Evolutionary conservation across 2,329 filamentous ascomycete genomes (phyloP).

Genomic region (Fusarium tanahbumbuense): DNA sequence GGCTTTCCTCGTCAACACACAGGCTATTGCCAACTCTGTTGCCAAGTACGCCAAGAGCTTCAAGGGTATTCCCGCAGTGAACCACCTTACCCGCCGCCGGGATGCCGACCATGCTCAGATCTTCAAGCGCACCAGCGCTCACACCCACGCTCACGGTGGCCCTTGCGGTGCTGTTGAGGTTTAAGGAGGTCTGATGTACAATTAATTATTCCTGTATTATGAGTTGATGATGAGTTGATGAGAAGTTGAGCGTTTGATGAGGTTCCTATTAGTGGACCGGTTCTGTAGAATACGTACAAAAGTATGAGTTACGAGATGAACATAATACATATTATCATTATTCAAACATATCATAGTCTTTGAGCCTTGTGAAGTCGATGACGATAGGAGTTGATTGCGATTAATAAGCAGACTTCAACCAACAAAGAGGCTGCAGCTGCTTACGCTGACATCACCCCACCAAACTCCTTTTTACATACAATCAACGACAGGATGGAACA

Average conservation of each 20-base stretch:
- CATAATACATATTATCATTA: background rate
- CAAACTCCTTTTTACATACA: background rate
- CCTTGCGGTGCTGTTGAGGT: conserved; percentile 44
- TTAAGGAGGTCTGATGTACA: background rate
- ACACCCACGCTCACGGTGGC: conserved; percentile 46
- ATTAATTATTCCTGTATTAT: conserved; percentile 19
- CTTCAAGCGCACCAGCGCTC: conserved; percentile 43
- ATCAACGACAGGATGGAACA: background rate
- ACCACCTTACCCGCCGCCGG: conserved; percentile 47
- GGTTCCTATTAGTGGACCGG: background rate
- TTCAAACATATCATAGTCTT: background rate
- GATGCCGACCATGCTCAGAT: conserved; percentile 47
- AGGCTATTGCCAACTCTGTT: conserved; percentile 56
- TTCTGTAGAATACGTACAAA: conserved; percentile 27
- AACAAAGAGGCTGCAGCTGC: background rate
- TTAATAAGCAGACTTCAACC: background rate
- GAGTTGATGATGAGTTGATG: conserved; percentile 17
- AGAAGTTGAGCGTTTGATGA: background rate
- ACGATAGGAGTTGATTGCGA: background rate
- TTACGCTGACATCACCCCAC: background rate
- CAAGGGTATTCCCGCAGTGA: conserved; percentile 48
- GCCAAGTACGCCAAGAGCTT: conserved; percentile 56
- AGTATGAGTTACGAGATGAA: conserved; percentile 29
- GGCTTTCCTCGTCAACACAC: conserved; percentile 59
- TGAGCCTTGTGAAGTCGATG: background rate